Base-by-base conservation (phyloP, 148 eudicot species). In the Rhododendron vialii region DNA sequence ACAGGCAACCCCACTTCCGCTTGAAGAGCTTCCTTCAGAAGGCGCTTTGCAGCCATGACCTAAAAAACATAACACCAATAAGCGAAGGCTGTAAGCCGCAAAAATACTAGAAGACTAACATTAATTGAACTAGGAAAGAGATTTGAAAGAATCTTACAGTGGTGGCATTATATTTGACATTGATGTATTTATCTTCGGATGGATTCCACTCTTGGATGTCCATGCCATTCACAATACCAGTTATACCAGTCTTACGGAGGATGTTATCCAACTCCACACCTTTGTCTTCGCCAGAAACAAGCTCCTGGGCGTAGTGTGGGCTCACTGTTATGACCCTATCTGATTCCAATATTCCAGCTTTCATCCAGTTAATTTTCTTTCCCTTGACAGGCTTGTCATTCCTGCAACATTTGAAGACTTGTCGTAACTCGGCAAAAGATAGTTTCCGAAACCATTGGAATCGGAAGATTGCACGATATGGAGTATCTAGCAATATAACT, bases 341-440 rank as follows among this genome's bases (percentile, higher is more conserved):
- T 36, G 98, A 93, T 87, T 93, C 96, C 83, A 94, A 26, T 78
- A 95, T 91, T 82, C 92, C 99, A 28, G 98, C 99, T 87, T 98
- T 95, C 99, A 98, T 92, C 99, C 98, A 97, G 84, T 97, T 97
- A 50, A 97, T 93, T 90, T 97, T 97, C 92, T 95, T 91, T 88
- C 99, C 98, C 85, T 89, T 93, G 9, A 94, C 92, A 11, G 99
- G 99, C 87, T 91, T 94, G 9, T 85, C 83, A 69, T 91, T 90
- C 89, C 99, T 97, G 94, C 87, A 87, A 84, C 28, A 84, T 30
- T 28, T 15, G 24, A 30, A 28, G 35, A 7, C 82, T 80, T 30
- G 41, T 47, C 35, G 26, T 51, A 81, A 55, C 47, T 35, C 4
- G 22, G 79, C 4, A 33, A 79, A 75, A 47, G 67, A 22, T 4